Conservation (phyloP, 495 filamentous ascomycete species). For the Mycothermus thermophilus region DNA sequence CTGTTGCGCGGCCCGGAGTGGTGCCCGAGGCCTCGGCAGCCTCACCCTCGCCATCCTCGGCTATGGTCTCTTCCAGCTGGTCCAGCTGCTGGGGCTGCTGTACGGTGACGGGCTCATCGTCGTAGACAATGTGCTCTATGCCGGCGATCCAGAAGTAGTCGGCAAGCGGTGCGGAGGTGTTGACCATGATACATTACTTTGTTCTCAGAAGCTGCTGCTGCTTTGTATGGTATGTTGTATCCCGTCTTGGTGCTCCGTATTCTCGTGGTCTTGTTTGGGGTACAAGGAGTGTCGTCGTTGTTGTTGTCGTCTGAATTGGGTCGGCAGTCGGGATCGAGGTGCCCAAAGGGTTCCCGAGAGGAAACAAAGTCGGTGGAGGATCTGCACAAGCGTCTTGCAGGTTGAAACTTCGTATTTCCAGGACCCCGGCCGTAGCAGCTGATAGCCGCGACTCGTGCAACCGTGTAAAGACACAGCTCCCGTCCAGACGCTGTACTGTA, state of each 20-base stretch:
- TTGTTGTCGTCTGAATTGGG: not conserved
- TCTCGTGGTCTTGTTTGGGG: slow-evolving; percentile 5
- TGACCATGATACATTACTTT: slow-evolving; percentile 39
- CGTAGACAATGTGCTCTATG: slow-evolving; percentile 58
- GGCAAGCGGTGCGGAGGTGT: slow-evolving; percentile 67
- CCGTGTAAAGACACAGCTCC: too few relatives aligned
- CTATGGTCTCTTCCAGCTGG: slow-evolving; percentile 59
- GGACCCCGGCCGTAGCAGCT: too few relatives aligned
- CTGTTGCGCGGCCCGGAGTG: slow-evolving; percentile 35
- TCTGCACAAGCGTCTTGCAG: too few relatives aligned
- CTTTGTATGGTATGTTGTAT: slow-evolving; percentile 3
- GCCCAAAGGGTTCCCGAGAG: too few relatives aligned
- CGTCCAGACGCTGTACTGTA: too few relatives aligned
- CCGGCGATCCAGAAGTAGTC: slow-evolving; percentile 99
- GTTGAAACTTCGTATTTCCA: too few relatives aligned
- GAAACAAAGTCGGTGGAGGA: too few relatives aligned
- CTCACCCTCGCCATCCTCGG: slow-evolving; percentile 56
- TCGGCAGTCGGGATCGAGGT: not conserved
- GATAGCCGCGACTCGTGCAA: too few relatives aligned
- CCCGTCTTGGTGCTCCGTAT: slow-evolving; percentile 2
- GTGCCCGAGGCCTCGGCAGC: slow-evolving; percentile 24
- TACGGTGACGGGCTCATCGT: slow-evolving; percentile 21
- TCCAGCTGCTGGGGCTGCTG: slow-evolving; percentile 7
- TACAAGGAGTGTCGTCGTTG: not conserved
- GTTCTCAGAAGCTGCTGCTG: too few relatives aligned